Percentiles rank a stretch among this genome's conserved stretches.
Evolutionary conservation across 2,329 filamentous ascomycete species (phyloP).

Genomic region (Colletotrichum spaethianum): DNA sequence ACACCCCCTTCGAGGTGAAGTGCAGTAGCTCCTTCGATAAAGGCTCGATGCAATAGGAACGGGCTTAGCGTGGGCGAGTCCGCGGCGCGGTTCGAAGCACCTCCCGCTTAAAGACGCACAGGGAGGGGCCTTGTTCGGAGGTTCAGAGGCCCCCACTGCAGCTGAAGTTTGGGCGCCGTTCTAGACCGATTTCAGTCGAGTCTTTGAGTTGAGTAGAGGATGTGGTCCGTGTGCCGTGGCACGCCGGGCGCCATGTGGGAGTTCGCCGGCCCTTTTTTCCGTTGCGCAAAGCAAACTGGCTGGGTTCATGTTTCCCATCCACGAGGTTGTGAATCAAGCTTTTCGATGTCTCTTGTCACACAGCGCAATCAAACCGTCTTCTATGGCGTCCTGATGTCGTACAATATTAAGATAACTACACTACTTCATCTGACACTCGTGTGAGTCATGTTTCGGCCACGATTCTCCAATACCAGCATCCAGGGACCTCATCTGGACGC

Average conservation of each 20-base stretch:
- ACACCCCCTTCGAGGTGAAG: background rate
- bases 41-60: conserved; percentile 15
- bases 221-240: conserved; percentile 17
- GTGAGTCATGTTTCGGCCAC: background rate
- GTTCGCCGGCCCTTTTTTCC: background rate
- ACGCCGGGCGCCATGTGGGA: background rate
- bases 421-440: background rate
- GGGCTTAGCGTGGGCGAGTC: conserved; percentile 17
- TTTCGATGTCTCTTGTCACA: background rate
- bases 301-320: background rate
- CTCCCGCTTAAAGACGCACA: background rate
- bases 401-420: background rate
- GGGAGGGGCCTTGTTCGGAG: conserved; percentile 22
- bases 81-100: background rate
- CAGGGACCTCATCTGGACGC: background rate
- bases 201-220: background rate
- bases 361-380: background rate
- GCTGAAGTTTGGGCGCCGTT: conserved; percentile 18
- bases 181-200: conserved; percentile 18
- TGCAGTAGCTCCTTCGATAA: background rate
- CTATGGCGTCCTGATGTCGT: no score
- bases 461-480: background rate
- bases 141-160: conserved; percentile 10
- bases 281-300: background rate
- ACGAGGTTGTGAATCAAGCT: background rate